These are phyloP conservation scores for Xylaria grammica DNA, from an alignment of 495 filamentous ascomycete genomes.

Conservation along the genomic window DNA sequence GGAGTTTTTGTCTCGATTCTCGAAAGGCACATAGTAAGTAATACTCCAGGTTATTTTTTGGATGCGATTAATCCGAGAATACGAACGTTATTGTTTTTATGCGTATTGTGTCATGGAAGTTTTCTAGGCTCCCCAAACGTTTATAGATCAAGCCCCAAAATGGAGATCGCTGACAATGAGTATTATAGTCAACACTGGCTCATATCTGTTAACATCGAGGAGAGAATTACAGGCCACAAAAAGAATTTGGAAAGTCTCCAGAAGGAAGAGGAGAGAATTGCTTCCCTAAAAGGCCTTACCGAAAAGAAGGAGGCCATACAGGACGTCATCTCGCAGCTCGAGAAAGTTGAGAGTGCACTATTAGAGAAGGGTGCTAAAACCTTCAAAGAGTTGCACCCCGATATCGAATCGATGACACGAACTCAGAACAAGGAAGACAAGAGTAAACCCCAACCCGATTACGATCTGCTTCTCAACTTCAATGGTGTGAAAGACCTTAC, in stretches of 20 bases:
- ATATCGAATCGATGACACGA: slow-evolving; percentile 33
- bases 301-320: slow-evolving; percentile 60
- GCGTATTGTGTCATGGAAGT: no score
- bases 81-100: background rate
- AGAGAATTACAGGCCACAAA: slow-evolving; percentile 19
- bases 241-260: slow-evolving; percentile 36
- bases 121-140: background rate
- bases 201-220: slow-evolving; percentile 43
- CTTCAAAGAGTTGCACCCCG: slow-evolving; percentile 66
- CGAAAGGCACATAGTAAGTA: slow-evolving; percentile 53
- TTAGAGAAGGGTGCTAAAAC: slow-evolving; percentile 65
- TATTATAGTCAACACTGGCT: slow-evolving; percentile 47
- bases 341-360: slow-evolving; percentile 58
- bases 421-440: slow-evolving; percentile 1
- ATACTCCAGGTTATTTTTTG: background rate
- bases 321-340: slow-evolving; percentile 53
- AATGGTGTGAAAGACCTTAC: slow-evolving; percentile 52
- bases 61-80: background rate
- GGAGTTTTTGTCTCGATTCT: slow-evolving; percentile 50
- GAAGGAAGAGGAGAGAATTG: slow-evolving; percentile 32
- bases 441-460: slow-evolving; percentile 35
- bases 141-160: background rate
- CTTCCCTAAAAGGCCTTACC: slow-evolving; percentile 38
- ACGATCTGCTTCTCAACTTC: slow-evolving; percentile 57
- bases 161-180: background rate